Percentiles rank a stretch among this genome's conserved stretches.
Conservation (phyloP, 257 asterid genomes). For the Nicotiana noctiflora region DNA sequence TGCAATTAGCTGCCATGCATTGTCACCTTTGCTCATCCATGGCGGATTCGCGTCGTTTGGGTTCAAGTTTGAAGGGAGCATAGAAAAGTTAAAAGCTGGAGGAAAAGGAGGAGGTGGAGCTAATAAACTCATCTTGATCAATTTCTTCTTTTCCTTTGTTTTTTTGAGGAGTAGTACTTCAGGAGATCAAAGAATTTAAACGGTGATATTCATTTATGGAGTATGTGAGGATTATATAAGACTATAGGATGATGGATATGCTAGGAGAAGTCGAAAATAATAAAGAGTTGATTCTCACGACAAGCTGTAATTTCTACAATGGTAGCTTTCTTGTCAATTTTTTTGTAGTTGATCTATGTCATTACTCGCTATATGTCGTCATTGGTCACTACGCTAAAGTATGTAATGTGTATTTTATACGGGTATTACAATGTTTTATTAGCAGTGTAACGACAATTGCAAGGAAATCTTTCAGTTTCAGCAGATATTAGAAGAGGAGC, state of each 20-base stretch:
- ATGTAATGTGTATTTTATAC: slow-evolving; percentile 3
- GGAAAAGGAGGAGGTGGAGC: slow-evolving; percentile 6
- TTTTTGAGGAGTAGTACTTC: background rate
- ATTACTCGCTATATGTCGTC: background rate
- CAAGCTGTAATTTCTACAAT: slow-evolving; percentile 19
- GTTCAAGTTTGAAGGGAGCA: slow-evolving; percentile 27
- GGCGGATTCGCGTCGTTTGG: slow-evolving; percentile 30
- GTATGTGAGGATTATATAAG: background rate
- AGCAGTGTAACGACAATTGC: slow-evolving; percentile 14
- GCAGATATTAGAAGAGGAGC: background rate
- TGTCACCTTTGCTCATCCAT: slow-evolving; percentile 66
- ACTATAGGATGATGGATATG: background rate
- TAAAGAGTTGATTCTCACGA: slow-evolving; percentile 34
- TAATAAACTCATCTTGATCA: background rate
- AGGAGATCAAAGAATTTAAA: background rate
- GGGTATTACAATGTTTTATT: slow-evolving; percentile 21
- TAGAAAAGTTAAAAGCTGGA: background rate
- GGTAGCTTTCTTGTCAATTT: slow-evolving; percentile 17
- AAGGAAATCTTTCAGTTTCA: background rate
- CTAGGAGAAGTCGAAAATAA: background rate
- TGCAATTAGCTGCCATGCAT: slow-evolving; percentile 65
- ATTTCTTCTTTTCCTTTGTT: background rate
- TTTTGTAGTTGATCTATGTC: slow-evolving; percentile 6
- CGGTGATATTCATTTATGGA: background rate
- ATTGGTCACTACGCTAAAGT: slow-evolving; percentile 15